Base-by-base conservation (phyloP, 2,329 filamentous ascomycete genomes). In the Apiospora koreana region DNA sequence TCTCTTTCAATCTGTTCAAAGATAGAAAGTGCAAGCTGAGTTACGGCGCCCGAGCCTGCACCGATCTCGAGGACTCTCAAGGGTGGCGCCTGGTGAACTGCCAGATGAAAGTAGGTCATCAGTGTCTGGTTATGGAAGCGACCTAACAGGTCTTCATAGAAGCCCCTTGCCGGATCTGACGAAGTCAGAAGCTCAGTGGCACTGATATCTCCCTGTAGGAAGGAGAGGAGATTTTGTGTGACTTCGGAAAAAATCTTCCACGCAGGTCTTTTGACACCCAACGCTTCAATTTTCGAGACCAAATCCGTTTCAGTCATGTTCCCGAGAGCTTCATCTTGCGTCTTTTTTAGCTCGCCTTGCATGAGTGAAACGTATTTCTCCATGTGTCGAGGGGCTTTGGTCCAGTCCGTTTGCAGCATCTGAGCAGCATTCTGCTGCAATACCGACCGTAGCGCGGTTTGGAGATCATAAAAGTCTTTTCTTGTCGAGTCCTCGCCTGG, bases 401-500 rank as follows among this genome's bases (percentile, higher is more conserved):
- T 31, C 68, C 48, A 69, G 23, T 68, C 65, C 43, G 65, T 65
- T 6, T 54, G 18, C 16, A 50, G 65, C 14, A 71, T 23, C 41
- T 58, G 48, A 31, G 9, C 65, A 10, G 54, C 14, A 16, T 68
- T 69, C 6, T 65, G 25, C 28, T 23, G 68, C 3, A 66, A 25
- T 23, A 69, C 46, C 14, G 18, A 43, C 16, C 50, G 41, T 25
- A 71, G 45, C 6, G 65, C n/a, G 28, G 41, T 67, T 65, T 50
- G 45, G 31, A 46, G 69, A 42, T 28, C 45, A 46, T 46, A 9
- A 46, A 46, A 23, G 21, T 46, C 18, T 46, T 46, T 46, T 46
- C 18, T 46, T 46, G 18, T 46, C 21, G 45, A 46, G 45, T 46
- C 45, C 21, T 46, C 45, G 45, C 76, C 75, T 62, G 69, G 69